Evolutionary conservation across 1,284 basidiomycete species (phyloP).

Genomic region (Somion occarium): DNA sequence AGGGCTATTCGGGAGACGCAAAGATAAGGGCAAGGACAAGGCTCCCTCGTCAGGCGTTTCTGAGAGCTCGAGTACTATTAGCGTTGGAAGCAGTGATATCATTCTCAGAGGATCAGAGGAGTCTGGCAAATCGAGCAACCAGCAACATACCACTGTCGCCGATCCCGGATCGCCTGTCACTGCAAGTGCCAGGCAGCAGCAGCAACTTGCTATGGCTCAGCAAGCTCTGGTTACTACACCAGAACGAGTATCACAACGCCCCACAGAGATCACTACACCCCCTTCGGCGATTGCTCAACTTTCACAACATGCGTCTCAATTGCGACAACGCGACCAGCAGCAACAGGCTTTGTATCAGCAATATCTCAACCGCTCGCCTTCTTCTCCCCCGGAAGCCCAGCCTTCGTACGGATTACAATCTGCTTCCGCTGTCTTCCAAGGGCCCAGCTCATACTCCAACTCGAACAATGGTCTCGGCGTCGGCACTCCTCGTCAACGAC

Average conservation of each 20-base stretch:
- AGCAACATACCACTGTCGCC: constrained; percentile 16
- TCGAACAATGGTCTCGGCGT: constrained; percentile 40
- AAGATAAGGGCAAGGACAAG: constrained; percentile 75
- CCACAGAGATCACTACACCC: constrained; percentile 19
- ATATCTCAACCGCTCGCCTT: constrained; percentile 79
- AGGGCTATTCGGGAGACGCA: constrained; percentile 69
- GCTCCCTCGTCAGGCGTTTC: constrained; percentile 37
- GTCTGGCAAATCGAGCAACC: constrained; percentile 44
- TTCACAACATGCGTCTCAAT: constrained; percentile 50
- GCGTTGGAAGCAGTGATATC: constrained; percentile 16
- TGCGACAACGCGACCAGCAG: constrained; percentile 84
- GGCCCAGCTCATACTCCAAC: constrained; percentile 35
- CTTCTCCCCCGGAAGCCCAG: constrained; percentile 67
- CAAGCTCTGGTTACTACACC: constrained; percentile 17
- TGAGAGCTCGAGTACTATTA: constrained; percentile 23
- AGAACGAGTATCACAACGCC: constrained; percentile 26
- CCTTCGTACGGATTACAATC: constrained; percentile 67
- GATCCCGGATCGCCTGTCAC: constrained; percentile 38
- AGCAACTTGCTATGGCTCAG: constrained; percentile 34
- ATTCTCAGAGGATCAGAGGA: constrained; percentile 43
- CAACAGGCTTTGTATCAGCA: constrained; percentile 87
- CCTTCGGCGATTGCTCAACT: constrained; percentile 17
- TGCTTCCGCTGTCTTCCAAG: constrained; percentile 51
- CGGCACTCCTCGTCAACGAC: constrained; percentile 45
- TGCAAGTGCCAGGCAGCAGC: constrained; percentile 48